phyloP scores from a whole-genome alignment of 2,329 filamentous ascomycete genomes.

The Fusarium acutatum region DNA sequence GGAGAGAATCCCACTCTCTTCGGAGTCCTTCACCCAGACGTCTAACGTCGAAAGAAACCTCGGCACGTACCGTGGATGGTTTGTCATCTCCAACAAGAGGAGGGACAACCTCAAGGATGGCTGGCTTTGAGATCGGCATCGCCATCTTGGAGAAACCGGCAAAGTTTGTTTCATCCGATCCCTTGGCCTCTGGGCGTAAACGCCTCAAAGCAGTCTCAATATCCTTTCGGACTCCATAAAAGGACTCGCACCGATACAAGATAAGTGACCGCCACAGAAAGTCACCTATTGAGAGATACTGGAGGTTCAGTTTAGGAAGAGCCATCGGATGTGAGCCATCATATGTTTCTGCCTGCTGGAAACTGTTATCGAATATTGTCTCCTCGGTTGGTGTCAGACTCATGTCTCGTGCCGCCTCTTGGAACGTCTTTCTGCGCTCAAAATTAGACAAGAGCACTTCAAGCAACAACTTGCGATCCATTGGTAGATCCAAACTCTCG shows the following conservation, averaged over 20 bases:
- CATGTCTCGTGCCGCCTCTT: slow-evolving; percentile 77
- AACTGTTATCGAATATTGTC: slow-evolving; percentile 78
- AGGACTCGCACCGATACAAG: slow-evolving; percentile 88
- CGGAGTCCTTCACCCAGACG: slow-evolving; percentile 79
- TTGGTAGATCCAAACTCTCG: slow-evolving; percentile 68
- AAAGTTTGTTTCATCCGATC: slow-evolving; percentile 75
- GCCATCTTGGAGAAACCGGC: slow-evolving; percentile 92
- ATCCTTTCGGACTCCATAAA: slow-evolving; percentile 92
- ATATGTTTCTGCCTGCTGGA: slow-evolving; percentile 85
- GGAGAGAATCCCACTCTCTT: slow-evolving; percentile 88
- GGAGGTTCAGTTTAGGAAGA: slow-evolving; percentile 92
- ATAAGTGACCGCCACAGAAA: slow-evolving; percentile 96
- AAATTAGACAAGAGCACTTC: slow-evolving; percentile 80
- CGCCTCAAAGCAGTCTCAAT: slow-evolving; percentile 84
- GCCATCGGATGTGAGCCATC: slow-evolving; percentile 88
- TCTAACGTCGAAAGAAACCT: slow-evolving; percentile 85
- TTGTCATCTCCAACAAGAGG: slow-evolving; percentile 83
- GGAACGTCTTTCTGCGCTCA: slow-evolving; percentile 82
- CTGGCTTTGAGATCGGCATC: slow-evolving; percentile 83
- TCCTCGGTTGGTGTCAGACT: slow-evolving; percentile 85
- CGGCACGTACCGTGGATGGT: slow-evolving; percentile 85
- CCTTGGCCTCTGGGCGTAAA: slow-evolving; percentile 73
- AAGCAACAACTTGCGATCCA: slow-evolving; percentile 70
- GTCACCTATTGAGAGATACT: slow-evolving; percentile 93
- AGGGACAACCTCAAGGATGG: slow-evolving; percentile 85